Percentiles rank a stretch among this genome's conserved stretches.
Evolutionary conservation across 1,139 yeast species (phyloP).

Genomic region (Petasospora fabianii): DNA sequence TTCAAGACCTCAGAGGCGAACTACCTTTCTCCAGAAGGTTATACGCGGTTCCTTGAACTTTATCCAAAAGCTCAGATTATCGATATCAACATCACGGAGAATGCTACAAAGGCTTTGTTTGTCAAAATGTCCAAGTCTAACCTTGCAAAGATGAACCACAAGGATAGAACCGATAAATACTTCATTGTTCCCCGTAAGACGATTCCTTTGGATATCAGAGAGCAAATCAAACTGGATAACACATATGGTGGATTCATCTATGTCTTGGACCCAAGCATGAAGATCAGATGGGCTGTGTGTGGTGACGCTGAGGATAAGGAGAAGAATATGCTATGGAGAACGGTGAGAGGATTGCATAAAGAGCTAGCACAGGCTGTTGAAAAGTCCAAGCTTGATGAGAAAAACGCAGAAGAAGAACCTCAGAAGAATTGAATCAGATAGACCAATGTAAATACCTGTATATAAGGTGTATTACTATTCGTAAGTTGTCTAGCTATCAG

Average conservation of each 20-base stretch:
- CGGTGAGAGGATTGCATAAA: conserved; percentile 45
- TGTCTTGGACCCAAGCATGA: conserved; percentile 67
- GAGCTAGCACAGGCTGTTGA: no score
- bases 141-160: conserved; percentile 42
- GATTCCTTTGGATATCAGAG: conserved; percentile 56
- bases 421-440: no score
- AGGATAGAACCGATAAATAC: conserved; percentile 53
- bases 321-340: conserved; percentile 58
- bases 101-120: conserved; percentile 60
- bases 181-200: conserved; percentile 61
- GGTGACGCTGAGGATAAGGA: conserved; percentile 74
- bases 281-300: conserved; percentile 88
- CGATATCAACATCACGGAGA: conserved; percentile 73
- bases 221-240: conserved; percentile 64
- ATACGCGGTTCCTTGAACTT: conserved; percentile 31
- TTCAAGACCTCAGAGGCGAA: conserved; percentile 42
- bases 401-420: no score
- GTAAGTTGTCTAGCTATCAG: no score
- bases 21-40: conserved; percentile 26
- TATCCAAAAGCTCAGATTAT: conserved; percentile 63
- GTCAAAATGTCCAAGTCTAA: conserved; percentile 50
- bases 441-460: no score
- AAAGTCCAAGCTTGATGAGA: no score
- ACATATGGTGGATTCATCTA: conserved; percentile 81
- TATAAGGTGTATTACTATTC: no score